phyloP scores from a whole-genome alignment of 2,329 filamentous ascomycete genomes.

The Epicoccum nigrum region DNA sequence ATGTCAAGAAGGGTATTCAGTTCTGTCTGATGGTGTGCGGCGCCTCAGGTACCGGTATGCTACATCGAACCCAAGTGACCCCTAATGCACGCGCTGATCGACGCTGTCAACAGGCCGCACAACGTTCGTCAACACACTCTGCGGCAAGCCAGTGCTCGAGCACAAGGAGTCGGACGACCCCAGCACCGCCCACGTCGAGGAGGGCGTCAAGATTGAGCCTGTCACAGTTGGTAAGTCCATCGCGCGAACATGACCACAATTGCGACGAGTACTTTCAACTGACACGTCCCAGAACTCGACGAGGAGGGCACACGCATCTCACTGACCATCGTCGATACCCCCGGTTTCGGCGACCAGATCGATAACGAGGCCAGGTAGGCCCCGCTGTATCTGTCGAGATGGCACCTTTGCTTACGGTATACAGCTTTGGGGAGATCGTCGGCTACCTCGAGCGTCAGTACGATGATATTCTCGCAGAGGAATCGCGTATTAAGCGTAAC shows the following conservation, averaged over 20 bases:
- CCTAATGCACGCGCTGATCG: slow-evolving; percentile 1
- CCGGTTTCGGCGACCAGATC: slow-evolving; percentile 97
- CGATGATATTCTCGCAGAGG: slow-evolving; percentile 98
- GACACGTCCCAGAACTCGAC: slow-evolving; percentile 70
- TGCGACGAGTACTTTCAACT: not conserved
- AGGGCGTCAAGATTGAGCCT: slow-evolving; percentile 98
- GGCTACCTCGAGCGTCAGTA: slow-evolving; percentile 99
- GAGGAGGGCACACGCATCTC: slow-evolving; percentile 99
- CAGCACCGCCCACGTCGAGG: slow-evolving; percentile 85
- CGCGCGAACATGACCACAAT: not conserved
- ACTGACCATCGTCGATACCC: slow-evolving; percentile 97
- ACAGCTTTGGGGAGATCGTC: slow-evolving; percentile 94
- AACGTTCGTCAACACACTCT: slow-evolving; percentile 99
- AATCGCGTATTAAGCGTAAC: slow-evolving; percentile 99
- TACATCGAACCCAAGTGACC: not conserved
- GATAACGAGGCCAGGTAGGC: slow-evolving; percentile 95
- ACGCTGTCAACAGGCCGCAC: slow-evolving; percentile 72
- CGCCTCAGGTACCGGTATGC: slow-evolving; percentile 94
- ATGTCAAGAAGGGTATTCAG: slow-evolving; percentile 99
- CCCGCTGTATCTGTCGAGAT: not conserved
- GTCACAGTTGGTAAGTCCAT: slow-evolving; percentile 83
- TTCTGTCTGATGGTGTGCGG: slow-evolving; percentile 99
- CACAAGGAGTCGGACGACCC: slow-evolving; percentile 95
- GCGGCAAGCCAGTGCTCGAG: slow-evolving; percentile 87
- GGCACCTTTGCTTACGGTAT: slow-evolving; percentile 22